A percentile compares a stretch with the other conserved stretches of the same genome.
Conservation (phyloP, 148 eudicot genomes). For the Camellia japonica region DNA sequence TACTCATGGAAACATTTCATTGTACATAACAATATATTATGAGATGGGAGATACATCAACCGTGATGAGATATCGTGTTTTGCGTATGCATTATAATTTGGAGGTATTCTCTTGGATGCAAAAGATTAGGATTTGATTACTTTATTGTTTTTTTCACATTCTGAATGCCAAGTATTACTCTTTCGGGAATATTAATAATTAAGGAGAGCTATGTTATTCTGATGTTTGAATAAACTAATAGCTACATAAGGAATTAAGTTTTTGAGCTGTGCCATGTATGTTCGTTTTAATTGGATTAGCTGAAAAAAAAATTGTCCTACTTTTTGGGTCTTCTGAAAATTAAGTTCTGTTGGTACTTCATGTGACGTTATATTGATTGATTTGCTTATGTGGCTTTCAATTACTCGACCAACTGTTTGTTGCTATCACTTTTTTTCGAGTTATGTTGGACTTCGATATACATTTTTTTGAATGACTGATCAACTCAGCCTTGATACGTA, state of each 20-base stretch:
- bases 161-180: too few relatives aligned
- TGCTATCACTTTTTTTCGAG: not conserved
- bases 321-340: too few relatives aligned
- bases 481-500: not conserved
- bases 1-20: constrained; percentile 61
- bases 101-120: constrained; percentile 49
- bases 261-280: not conserved
- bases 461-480: not conserved
- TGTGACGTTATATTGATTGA: not conserved
- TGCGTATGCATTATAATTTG: constrained; percentile 75
- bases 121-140: constrained; percentile 1
- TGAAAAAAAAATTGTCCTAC: not conserved
- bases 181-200: not conserved
- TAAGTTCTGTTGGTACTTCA: not conserved
- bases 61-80: constrained; percentile 66
- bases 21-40: constrained; percentile 68
- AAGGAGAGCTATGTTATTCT: not conserved
- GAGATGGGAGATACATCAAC: constrained; percentile 70
- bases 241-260: not conserved
- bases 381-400: not conserved
- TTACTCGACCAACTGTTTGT: not conserved
- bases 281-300: not conserved
- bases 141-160: not conserved
- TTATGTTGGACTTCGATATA: not conserved
- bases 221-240: not conserved